Percentiles rank a stretch among this genome's conserved stretches.
These are phyloP conservation scores for Lepidium sativum DNA, from an alignment of 345 rosid genomes.

Conservation along the genomic window DNA sequence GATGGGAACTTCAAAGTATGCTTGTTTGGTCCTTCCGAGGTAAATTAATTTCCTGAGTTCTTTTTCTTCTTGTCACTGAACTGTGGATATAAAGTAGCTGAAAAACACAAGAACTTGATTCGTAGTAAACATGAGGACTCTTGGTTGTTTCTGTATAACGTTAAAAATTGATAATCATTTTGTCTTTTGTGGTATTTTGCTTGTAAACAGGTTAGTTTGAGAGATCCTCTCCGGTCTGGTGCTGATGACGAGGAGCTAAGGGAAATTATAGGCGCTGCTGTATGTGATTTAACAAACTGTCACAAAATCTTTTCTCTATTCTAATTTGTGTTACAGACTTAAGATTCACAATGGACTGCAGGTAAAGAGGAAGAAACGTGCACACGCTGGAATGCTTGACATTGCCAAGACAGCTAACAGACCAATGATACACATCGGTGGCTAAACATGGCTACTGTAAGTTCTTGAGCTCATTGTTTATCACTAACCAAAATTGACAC, in stretches of 20 bases:
- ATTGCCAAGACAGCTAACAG: slow-evolving; percentile 72
- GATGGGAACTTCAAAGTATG: slow-evolving; percentile 99
- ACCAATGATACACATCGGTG: slow-evolving; percentile 88
- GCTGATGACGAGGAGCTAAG: slow-evolving; percentile 59
- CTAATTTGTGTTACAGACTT: background rate
- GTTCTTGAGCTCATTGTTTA: background rate
- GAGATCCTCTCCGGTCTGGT: slow-evolving; percentile 83
- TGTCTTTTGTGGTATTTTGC: background rate
- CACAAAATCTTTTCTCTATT: background rate
- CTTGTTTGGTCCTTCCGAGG: slow-evolving; percentile 97
- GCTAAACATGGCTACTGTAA: slow-evolving; percentile 24
- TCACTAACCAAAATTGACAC: background rate
- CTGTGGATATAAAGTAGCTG: background rate
- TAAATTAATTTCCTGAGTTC: background rate
- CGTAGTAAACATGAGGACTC: background rate
- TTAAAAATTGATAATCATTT: background rate
- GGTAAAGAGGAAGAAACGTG: slow-evolving; percentile 75
- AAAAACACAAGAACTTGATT: background rate
- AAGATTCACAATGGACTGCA: slow-evolving; percentile 19
- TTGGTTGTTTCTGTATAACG: background rate
- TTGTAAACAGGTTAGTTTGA: slow-evolving; percentile 68
- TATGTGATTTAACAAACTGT: slow-evolving; percentile 26
- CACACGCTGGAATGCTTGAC: slow-evolving; percentile 86
- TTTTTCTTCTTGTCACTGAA: background rate
- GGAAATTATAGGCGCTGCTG: slow-evolving; percentile 87